Percentiles rank a stretch among this genome's conserved stretches.
These are phyloP conservation scores for Fragosphaeria purpurea DNA, from an alignment of 2,329 filamentous ascomycete species.

Conservation along the genomic window DNA sequence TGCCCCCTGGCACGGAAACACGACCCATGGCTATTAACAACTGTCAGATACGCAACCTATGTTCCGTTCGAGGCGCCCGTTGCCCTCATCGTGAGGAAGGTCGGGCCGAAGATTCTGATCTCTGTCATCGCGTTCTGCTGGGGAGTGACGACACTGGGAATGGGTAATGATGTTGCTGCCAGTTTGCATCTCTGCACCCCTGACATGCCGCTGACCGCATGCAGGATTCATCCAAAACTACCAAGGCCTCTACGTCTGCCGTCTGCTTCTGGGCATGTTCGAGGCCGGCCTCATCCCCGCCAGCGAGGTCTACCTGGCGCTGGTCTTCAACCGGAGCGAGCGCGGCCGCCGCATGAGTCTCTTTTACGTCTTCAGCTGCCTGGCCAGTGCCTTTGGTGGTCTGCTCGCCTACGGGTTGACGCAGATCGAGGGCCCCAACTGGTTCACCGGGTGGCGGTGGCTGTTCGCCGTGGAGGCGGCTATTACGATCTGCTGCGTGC, in stretches of 20 bases:
- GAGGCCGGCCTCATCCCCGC: constrained; percentile 29
- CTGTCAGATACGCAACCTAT: constrained; percentile 22
- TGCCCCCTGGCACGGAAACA: too few species aligned
- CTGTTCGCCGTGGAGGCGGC: constrained; percentile 30
- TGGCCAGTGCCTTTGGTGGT: constrained; percentile 32
- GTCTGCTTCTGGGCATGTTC: constrained; percentile 16
- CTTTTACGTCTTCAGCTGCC: constrained; percentile 29
- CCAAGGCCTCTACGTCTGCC: constrained; percentile 15
- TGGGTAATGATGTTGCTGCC: background rate
- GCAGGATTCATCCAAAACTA: constrained; percentile 21
- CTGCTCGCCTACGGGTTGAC: constrained; percentile 32
- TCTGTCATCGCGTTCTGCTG: constrained; percentile 9
- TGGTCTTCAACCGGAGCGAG: constrained; percentile 25
- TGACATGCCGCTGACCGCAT: too few species aligned
- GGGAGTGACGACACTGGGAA: background rate
- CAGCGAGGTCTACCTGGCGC: constrained; percentile 26
- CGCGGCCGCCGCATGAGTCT: constrained; percentile 24
- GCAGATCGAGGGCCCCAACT: constrained; percentile 20
- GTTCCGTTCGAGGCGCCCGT: constrained; percentile 22
- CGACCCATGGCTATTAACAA: background rate
- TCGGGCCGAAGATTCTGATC: constrained; percentile 24
- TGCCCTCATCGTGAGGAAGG: constrained; percentile 22
- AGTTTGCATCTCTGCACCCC: constrained; percentile 15
- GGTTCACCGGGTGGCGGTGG: constrained; percentile 29
- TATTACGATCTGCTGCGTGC: constrained; percentile 27